phyloP scores from a whole-genome alignment of 306 rosid genomes.

The Casuarina equisetifolia region DNA sequence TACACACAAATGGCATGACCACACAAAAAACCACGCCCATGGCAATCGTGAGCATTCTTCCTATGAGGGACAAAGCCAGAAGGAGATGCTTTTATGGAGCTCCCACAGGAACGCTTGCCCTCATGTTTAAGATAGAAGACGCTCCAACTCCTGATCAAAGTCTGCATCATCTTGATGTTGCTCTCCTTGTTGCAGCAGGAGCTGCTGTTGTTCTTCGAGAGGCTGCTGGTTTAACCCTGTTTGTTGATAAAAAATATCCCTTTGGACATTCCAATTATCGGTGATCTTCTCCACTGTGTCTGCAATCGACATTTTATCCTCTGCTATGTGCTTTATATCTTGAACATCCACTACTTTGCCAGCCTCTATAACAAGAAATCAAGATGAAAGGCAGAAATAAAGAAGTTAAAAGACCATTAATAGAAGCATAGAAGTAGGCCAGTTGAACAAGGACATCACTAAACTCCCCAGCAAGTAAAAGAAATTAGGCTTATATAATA shows the following conservation, averaged over 20 bases:
- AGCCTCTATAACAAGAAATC: slow-evolving; percentile 49
- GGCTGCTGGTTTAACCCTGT: slow-evolving; percentile 41
- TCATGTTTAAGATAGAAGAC: slow-evolving; percentile 25
- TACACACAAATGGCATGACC: not conserved
- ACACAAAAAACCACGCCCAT: not conserved
- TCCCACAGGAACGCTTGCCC: not conserved
- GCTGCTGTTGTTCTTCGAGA: slow-evolving; percentile 5
- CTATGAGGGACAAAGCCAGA: not conserved
- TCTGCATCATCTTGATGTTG: slow-evolving; percentile 23
- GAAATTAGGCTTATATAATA: not conserved
- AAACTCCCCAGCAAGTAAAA: not conserved
- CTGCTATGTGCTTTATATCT: slow-evolving; percentile 59
- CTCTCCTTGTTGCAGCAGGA: not conserved
- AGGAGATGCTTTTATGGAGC: not conserved
- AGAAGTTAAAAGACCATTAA: slow-evolving; percentile 10
- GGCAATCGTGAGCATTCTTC: not conserved
- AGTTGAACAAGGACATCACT: slow-evolving; percentile 14
- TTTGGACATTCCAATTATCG: slow-evolving; percentile 58
- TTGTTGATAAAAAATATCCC: slow-evolving; percentile 50
- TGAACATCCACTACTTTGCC: slow-evolving; percentile 49
- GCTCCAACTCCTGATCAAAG: slow-evolving; percentile 42
- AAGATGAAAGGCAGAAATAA: slow-evolving; percentile 4
- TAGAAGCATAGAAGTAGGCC: slow-evolving; percentile 10
- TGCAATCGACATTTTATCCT: slow-evolving; percentile 48
- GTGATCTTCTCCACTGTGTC: slow-evolving; percentile 55